Conservation (phyloP, 352 stramenopile species). For the Aphanomyces euteiches region DNA sequence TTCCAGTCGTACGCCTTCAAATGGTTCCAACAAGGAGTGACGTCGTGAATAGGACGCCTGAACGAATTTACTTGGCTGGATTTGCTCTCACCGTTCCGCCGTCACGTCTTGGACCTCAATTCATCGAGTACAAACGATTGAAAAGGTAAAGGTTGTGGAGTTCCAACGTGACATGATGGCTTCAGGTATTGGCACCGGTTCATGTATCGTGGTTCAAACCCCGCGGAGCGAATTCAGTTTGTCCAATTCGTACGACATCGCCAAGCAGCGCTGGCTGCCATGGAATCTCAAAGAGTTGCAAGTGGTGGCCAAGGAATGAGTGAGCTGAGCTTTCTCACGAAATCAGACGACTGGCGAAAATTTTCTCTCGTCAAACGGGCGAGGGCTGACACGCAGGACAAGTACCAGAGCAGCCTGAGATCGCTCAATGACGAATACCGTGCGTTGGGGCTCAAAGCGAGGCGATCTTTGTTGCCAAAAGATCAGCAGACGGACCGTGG, state of each 20-base stretch:
- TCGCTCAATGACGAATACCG: slow-evolving; percentile 5
- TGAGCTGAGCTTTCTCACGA: not conserved
- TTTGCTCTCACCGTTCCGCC: slow-evolving; percentile 22
- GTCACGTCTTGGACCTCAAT: slow-evolving; percentile 15
- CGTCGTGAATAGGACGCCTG: not conserved
- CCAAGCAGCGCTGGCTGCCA: not conserved
- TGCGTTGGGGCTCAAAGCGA: not conserved
- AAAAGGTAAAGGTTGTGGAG: not conserved
- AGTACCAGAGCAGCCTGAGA: slow-evolving; percentile 18
- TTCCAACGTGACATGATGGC: not conserved
- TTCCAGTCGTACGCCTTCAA: slow-evolving; percentile 15
- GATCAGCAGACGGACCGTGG: not conserved
- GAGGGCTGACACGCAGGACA: not conserved
- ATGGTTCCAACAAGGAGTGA: too few species aligned
- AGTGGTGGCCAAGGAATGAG: not conserved
- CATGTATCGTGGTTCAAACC: slow-evolving; percentile 1
- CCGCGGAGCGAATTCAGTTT: slow-evolving; percentile 11
- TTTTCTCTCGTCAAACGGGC: not conserved
- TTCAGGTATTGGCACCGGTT: slow-evolving; percentile 25
- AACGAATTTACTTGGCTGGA: slow-evolving; percentile 18
- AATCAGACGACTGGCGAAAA: not conserved
- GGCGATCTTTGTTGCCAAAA: slow-evolving; percentile 4
- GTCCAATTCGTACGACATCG: slow-evolving; percentile 22
- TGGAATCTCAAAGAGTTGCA: not conserved
- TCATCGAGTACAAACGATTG: slow-evolving; percentile 26